These are phyloP conservation scores for Leishmania lainsoni DNA, from an alignment of 208 protist genomes.

Conservation along the genomic window DNA sequence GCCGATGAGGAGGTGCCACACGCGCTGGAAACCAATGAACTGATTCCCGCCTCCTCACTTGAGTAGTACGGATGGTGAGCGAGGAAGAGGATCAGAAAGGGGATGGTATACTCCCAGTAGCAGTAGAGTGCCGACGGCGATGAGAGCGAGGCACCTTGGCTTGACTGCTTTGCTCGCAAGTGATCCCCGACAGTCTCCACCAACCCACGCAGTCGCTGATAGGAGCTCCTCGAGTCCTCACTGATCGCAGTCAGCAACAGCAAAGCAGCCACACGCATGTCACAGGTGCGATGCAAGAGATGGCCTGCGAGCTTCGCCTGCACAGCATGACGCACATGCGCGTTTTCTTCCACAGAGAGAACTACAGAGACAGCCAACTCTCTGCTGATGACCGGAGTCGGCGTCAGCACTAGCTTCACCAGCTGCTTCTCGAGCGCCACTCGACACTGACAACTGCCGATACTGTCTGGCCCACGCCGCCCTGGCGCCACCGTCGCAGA, in stretches of 20 bases:
- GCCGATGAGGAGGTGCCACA: slow-evolving; percentile 81
- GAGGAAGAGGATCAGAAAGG: slow-evolving; percentile 81
- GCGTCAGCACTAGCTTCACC: slow-evolving; percentile 50
- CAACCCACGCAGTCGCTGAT: slow-evolving; percentile 46
- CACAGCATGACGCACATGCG: slow-evolving; percentile 49
- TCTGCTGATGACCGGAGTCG: slow-evolving; percentile 47
- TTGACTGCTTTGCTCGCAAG: slow-evolving; percentile 46
- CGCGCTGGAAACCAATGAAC: slow-evolving; percentile 76
- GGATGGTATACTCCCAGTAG: slow-evolving; percentile 82
- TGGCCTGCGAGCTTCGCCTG: slow-evolving; percentile 57
- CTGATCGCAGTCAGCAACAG: slow-evolving; percentile 74
- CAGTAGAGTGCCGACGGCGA: slow-evolving; percentile 53
- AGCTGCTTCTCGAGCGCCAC: slow-evolving; percentile 63
- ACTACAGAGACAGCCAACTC: slow-evolving; percentile 70
- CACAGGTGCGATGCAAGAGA: slow-evolving; percentile 36
- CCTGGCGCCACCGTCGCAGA: not conserved
- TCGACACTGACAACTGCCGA: slow-evolving; percentile 45
- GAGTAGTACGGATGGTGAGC: slow-evolving; percentile 77
- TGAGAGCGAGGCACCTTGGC: slow-evolving; percentile 46
- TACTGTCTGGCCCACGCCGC: slow-evolving; percentile 1
- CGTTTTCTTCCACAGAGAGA: slow-evolving; percentile 68
- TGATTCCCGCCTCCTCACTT: slow-evolving; percentile 37
- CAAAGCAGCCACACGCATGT: slow-evolving; percentile 75
- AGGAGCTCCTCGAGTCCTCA: slow-evolving; percentile 60
- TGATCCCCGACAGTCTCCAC: slow-evolving; percentile 55